phyloP scores from a whole-genome alignment of 2,329 filamentous ascomycete species.

The Colletotrichum godetiae region DNA sequence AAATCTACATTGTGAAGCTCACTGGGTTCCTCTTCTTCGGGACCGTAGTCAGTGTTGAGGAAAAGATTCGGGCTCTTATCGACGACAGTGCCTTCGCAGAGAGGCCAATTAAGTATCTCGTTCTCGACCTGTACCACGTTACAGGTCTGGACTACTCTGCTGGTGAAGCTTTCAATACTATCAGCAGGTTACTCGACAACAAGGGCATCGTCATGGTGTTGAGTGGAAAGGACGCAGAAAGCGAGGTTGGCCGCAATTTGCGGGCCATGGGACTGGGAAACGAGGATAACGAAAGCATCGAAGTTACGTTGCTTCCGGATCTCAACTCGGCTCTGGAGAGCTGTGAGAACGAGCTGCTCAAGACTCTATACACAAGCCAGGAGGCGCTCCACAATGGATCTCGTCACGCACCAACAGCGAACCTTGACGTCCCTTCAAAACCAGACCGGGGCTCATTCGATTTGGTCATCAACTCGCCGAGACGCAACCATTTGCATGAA shows the following conservation, averaged over 20 bases:
- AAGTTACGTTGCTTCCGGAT: conserved; percentile 85
- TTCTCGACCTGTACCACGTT: conserved; percentile 90
- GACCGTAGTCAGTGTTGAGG: conserved; percentile 95
- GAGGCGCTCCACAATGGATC: conserved; percentile 65
- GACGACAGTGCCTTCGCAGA: conserved; percentile 83
- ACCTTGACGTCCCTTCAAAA: conserved; percentile 60
- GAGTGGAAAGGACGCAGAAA: conserved; percentile 82
- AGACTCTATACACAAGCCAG: conserved; percentile 79
- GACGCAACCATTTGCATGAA: conserved; percentile 79
- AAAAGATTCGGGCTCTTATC: conserved; percentile 83
- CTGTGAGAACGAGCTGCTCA: conserved; percentile 94
- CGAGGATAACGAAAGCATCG: conserved; percentile 76
- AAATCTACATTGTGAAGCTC: conserved; percentile 92
- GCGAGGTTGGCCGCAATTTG: conserved; percentile 80
- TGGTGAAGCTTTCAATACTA: conserved; percentile 92
- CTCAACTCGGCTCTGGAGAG: conserved; percentile 93
- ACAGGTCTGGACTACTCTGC: conserved; percentile 96
- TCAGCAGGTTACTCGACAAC: conserved; percentile 83
- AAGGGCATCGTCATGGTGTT: conserved; percentile 85
- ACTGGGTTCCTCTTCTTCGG: conserved; percentile 98
- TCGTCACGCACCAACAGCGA: conserved; percentile 54
- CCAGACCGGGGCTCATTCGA: conserved; percentile 49
- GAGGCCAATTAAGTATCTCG: conserved; percentile 87
- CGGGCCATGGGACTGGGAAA: conserved; percentile 85
- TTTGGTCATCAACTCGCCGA: conserved; percentile 79